Evolutionary conservation across 495 filamentous ascomycete species (phyloP).

Genomic region (Lichina pygmaea): DNA sequence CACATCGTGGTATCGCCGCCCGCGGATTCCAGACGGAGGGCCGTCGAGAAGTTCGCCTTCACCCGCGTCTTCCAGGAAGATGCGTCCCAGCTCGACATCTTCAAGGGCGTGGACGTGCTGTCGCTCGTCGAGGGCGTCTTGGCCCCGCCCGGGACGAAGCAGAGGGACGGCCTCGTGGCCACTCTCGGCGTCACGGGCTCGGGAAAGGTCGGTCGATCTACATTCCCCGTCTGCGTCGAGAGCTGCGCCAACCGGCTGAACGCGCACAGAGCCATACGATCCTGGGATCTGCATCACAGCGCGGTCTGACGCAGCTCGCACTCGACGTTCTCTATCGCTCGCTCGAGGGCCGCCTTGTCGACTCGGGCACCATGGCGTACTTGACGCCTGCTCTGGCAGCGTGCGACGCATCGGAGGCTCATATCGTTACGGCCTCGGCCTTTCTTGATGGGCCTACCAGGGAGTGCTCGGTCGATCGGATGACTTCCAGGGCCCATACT

Average conservation of each 20-base stretch:
- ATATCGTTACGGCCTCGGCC: constrained; percentile 43
- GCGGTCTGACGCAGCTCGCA: constrained; percentile 73
- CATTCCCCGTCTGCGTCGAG: not conserved
- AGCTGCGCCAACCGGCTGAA: not conserved
- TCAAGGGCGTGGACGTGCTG: constrained; percentile 54
- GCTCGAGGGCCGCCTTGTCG: constrained; percentile 35
- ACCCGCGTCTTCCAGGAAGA: constrained; percentile 79
- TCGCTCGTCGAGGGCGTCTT: constrained; percentile 56
- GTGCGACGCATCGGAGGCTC: constrained; percentile 61
- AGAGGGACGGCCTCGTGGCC: constrained; percentile 70
- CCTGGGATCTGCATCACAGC: constrained; percentile 60
- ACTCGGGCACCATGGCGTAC: constrained; percentile 23
- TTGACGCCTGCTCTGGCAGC: constrained; percentile 44
- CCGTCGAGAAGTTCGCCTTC: constrained; percentile 82
- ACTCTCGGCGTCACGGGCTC: constrained; percentile 88
- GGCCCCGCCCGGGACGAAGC: constrained; percentile 34
- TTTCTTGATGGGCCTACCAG: constrained; percentile 55
- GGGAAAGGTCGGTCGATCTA: constrained; percentile 43
- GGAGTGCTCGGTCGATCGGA: constrained; percentile 24
- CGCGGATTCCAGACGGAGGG: constrained; percentile 47
- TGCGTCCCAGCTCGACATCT: constrained; percentile 61
- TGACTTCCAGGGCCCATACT: constrained; percentile 46
- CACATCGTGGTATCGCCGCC: constrained; percentile 79
- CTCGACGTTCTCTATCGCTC: constrained; percentile 75
- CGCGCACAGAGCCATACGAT: constrained; percentile 70